Conservation (phyloP, 257 asterid genomes). For the Solanum sitiens region DNA sequence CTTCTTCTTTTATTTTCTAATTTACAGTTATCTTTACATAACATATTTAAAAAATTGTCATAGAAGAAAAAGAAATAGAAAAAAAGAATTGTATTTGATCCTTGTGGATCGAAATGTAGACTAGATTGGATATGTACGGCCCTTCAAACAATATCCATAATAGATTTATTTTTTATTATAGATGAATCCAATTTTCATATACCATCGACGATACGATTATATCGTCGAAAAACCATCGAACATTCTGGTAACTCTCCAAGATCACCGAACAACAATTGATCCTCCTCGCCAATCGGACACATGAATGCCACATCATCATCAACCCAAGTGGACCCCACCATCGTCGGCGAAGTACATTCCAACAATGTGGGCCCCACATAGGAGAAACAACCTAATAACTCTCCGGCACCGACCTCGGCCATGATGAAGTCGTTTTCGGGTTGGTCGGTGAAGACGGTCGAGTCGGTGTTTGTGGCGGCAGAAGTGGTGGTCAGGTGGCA, state of each 20-base stretch:
- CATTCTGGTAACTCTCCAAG: conserved; percentile 71
- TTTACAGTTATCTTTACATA: too few relatives aligned
- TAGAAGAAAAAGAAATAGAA: too few relatives aligned
- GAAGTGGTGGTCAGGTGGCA: conserved; percentile 3
- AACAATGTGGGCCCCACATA: conserved; percentile 37
- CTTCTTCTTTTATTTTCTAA: too few relatives aligned
- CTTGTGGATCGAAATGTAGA: neutral
- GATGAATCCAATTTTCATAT: neutral
- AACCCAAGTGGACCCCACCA: conserved; percentile 42
- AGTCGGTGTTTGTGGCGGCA: neutral
- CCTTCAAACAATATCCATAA: neutral
- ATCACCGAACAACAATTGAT: conserved; percentile 52
- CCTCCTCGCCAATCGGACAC: conserved; percentile 56
- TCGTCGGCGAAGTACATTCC: conserved; percentile 7
- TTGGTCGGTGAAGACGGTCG: conserved; percentile 13
- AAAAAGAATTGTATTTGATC: neutral
- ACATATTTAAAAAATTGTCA: too few relatives aligned
- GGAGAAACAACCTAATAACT: conserved; percentile 55
- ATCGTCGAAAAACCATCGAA: conserved; percentile 39
- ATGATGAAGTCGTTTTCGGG: conserved; percentile 13
- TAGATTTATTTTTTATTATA: neutral
- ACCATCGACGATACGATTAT: neutral
- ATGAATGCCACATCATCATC: conserved; percentile 30
- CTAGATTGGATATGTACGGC: neutral
- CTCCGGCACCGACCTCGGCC: conserved; percentile 16